Evolutionary conservation across 768 basidiomycete genomes (phyloP).

Genomic region (Trametes coccinea): DNA sequence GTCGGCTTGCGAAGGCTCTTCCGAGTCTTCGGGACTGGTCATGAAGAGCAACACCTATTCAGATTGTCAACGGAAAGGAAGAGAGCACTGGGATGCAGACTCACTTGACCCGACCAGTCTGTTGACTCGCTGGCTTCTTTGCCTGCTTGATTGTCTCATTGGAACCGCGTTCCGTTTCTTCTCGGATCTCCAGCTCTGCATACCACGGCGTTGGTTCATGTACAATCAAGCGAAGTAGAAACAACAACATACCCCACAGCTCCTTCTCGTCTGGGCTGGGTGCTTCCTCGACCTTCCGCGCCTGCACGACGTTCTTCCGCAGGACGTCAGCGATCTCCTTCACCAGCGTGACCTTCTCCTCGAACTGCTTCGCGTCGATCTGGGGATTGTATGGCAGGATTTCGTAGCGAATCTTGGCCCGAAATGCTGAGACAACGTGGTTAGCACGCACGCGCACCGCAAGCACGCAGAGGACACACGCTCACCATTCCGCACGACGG

Average conservation of each 20-base stretch:
- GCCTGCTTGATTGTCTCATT: constrained; percentile 78
- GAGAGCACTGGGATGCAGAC: neutral
- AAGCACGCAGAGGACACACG: constrained; percentile 20
- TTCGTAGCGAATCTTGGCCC: constrained; percentile 64
- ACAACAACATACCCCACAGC: constrained; percentile 54
- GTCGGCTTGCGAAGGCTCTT: constrained; percentile 5
- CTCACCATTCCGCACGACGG: constrained; percentile 27
- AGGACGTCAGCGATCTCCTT: constrained; percentile 74
- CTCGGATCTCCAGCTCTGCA: constrained; percentile 71
- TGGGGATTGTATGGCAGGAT: constrained; percentile 43
- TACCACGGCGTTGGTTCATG: neutral
- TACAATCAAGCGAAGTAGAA: neutral
- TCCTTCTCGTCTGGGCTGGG: constrained; percentile 40
- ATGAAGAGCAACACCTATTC: constrained; percentile 31
- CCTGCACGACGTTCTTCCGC: constrained; percentile 86
- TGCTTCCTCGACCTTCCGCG: constrained; percentile 44
- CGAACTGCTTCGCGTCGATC: constrained; percentile 49
- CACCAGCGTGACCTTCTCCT: constrained; percentile 57
- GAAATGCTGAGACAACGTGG: constrained; percentile 57
- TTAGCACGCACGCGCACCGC: constrained; percentile 8
- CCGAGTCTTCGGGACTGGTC: constrained; percentile 26
- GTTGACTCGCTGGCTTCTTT: constrained; percentile 20
- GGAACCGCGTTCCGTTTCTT: constrained; percentile 84
- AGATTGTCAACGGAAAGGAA: constrained; percentile 19
- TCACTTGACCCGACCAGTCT: constrained; percentile 18